Percentiles rank a stretch among this genome's conserved stretches.
phyloP scores from a whole-genome alignment of 2,329 filamentous ascomycete genomes.

The Aspergillus udagawae region DNA sequence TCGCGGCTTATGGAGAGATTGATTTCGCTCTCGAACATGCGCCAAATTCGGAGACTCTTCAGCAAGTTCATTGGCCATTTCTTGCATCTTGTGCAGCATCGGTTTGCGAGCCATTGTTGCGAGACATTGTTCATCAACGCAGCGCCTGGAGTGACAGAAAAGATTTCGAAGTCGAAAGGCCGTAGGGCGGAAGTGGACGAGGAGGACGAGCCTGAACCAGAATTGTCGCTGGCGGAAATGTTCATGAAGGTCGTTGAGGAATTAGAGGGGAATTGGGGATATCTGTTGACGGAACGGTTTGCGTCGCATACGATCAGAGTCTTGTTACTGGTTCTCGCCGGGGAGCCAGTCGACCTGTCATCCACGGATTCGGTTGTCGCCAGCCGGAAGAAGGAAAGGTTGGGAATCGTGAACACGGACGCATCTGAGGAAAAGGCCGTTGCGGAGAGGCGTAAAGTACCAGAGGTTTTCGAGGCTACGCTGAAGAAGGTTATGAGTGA shows the following conservation, averaged over 20 bases:
- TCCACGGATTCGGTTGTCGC: constrained; percentile 72
- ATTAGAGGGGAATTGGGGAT: constrained; percentile 78
- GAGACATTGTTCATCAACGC: constrained; percentile 86
- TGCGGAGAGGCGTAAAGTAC: constrained; percentile 57
- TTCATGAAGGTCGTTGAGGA: constrained; percentile 82
- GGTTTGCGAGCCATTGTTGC: constrained; percentile 96
- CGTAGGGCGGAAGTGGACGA: constrained; percentile 41
- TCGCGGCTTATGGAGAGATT: constrained; percentile 89
- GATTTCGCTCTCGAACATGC: constrained; percentile 72
- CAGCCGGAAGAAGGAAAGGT: constrained; percentile 87
- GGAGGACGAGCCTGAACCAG: constrained; percentile 42
- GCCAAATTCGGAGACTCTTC: constrained; percentile 84
- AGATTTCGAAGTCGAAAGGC: constrained; percentile 53
- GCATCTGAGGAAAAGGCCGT: constrained; percentile 47
- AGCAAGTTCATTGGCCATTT: constrained; percentile 83
- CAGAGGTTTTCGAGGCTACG: constrained; percentile 71
- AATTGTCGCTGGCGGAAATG: constrained; percentile 72
- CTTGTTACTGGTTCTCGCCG: constrained; percentile 78
- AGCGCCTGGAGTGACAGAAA: constrained; percentile 72
- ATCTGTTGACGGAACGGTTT: constrained; percentile 79
- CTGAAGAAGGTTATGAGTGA: constrained; percentile 78
- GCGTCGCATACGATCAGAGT: constrained; percentile 89
- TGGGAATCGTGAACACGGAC: constrained; percentile 56
- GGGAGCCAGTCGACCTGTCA: constrained; percentile 68
- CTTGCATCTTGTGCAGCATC: constrained; percentile 83